Base-by-base conservation (phyloP, 1,284 basidiomycete genomes). In the Heterobasidion occidentale region DNA sequence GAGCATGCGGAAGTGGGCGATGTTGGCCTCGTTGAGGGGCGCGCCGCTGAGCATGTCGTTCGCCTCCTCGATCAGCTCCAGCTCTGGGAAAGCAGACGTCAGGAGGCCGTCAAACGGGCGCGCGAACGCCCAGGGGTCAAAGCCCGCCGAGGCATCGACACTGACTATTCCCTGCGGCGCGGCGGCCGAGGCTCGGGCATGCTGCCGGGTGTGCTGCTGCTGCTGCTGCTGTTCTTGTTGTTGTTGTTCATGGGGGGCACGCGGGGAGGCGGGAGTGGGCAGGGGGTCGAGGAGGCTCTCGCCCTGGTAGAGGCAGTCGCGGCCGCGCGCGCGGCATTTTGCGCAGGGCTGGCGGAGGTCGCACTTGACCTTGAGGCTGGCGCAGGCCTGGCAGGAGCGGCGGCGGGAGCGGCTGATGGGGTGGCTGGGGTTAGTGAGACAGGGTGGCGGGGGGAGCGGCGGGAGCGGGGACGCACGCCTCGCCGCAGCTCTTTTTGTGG, bases 341-440 rank as follows among this genome's bases (percentile, higher is more conserved):
- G 81, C 77, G 64, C 84, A 87, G 20, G 84, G 85, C 56, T 74
- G 77, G 60, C 82, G 76, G 14, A 84, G 72, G 65, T 86, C 82
- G 67, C 85, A 87, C 69, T 84, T 85, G 17, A 86, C 78, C 68
- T 87, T 87, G 35, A 84, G 85, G 60, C 83, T 81, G 7, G 83
- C 82, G 64, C 84, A 87, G 33, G 81, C 78, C 68, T 81, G 66
- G 57, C 72, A 84, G 17, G 82, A 75, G 59, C 80, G 81, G 51
- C 78, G 70, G 52, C 80, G 70, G 6, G 80, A 70, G 7, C 68
- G 66, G 36, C 63, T 65, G 11, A 63, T 61, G 3, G 58, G 56
- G 34, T 52, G 60, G 2, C 51, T 51, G 52, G 35, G 49, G 36
- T 34, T 38, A 53, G 47, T 38, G 19, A 14, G 51, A 50, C 48